Base-by-base conservation (phyloP, 768 basidiomycete genomes). In the Coprinellus micaceus region DNA sequence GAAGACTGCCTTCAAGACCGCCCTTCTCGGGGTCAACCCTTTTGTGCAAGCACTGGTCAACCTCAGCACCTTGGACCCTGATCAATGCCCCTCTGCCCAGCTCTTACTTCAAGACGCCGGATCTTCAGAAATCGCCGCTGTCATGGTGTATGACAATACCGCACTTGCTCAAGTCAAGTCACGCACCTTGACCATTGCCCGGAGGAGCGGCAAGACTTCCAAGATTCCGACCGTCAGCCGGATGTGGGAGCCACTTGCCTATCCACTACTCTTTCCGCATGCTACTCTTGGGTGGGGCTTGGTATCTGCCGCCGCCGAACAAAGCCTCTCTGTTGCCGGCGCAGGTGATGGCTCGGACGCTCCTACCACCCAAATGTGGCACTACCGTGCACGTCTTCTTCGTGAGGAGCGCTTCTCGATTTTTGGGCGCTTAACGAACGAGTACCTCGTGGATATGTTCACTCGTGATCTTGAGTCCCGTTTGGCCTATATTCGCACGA, bases 381-480 rank as follows among this genome's bases (percentile, higher is more conserved):
- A 66, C 47, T 75, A 76, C 52, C 63, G 69, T 1, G 61, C 61
- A 1, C 61, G 69, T 1, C 58, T 77, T 0, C 64, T 76, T 1
- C 53, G 65, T 0, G 69, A 75, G 28, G 48, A 53, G 1, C 60
- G 71, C 0, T 76, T 76, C 46, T 28, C 25, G 1, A 66, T 70
- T 0, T 76, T 76, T 59, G 71, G 74, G 0, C 63, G 70, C 0
- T 57, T 77, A 0, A 56, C 63, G 0, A 68, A 66, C 54, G 68
- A 76, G 55, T 75, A 75, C 40, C 19, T 72, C 11, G 67, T 71
- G 28, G 73, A 77, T 46, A 77, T 76, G 76, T 75, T 69, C 54
- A 67, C 65, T 0, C 63, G 69, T 1, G 64, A 70, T 24, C 49
- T 71, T 1, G 74, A 77, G 53, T 43, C 57, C 9, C 59, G 68